These are phyloP conservation scores for Globisporangium sylvaticum DNA, from an alignment of 352 stramenopile genomes.

Conservation along the genomic window DNA sequence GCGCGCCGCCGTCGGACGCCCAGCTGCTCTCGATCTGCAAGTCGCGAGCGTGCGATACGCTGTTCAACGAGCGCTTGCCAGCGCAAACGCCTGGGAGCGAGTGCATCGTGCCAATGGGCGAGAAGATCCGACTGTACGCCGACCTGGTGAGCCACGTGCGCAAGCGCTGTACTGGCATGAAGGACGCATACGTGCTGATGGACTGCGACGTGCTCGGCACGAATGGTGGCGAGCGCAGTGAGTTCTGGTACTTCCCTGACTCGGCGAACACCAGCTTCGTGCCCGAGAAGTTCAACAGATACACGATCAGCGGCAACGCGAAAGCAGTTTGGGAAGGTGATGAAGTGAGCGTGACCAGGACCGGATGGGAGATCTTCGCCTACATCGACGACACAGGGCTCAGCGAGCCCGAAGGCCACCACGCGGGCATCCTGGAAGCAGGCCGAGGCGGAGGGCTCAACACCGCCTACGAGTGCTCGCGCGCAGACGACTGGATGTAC, in stretches of 20 bases:
- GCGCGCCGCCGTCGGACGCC: not conserved
- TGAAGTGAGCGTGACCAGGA: slow-evolving; percentile 7
- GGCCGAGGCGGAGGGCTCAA: not conserved
- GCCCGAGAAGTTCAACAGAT: not conserved
- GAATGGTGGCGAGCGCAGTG: not conserved
- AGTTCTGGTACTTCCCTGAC: slow-evolving; percentile 17
- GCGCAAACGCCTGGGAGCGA: not conserved
- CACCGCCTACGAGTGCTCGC: slow-evolving; percentile 12
- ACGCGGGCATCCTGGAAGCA: slow-evolving; percentile 10
- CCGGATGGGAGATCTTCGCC: slow-evolving; percentile 4
- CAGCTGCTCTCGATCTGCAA: slow-evolving; percentile 14
- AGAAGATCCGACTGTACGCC: slow-evolving; percentile 6
- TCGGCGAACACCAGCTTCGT: slow-evolving; percentile 1
- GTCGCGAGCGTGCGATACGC: slow-evolving; percentile 5
- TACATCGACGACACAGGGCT: slow-evolving; percentile 14
- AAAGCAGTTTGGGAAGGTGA: slow-evolving; percentile 6
- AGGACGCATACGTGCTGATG: slow-evolving; percentile 15
- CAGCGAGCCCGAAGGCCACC: not conserved
- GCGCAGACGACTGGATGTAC: slow-evolving; percentile 7
- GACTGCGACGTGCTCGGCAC: slow-evolving; percentile 7
- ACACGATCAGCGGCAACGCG: not conserved
- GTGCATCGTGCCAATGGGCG: slow-evolving; percentile 6
- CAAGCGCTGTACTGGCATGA: slow-evolving; percentile 3
- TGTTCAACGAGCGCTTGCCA: not conserved
- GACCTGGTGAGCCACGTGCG: slow-evolving; percentile 12